Percentiles rank a stretch among this genome's conserved stretches.
These are phyloP conservation scores for Penicillium sp. DNA, from an alignment of 2,329 filamentous ascomycete species.

Conservation along the genomic window DNA sequence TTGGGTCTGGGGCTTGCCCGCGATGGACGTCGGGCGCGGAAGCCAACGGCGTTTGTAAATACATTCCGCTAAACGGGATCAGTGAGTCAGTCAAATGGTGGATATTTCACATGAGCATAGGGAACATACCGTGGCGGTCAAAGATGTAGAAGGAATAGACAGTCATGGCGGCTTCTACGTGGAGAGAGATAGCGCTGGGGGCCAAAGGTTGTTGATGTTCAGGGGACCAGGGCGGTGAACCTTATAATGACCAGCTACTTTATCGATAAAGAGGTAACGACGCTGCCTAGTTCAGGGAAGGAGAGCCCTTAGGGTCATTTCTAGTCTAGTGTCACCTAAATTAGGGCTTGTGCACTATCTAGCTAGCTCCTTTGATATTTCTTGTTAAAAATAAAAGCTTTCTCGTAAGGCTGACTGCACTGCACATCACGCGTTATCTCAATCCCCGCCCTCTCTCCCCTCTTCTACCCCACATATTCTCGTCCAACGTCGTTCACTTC, in stretches of 20 bases:
- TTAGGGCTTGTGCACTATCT: neutral
- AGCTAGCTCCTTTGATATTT: constrained; percentile 1
- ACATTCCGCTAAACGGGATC: constrained; percentile 71
- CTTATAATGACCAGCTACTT: neutral
- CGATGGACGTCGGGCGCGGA: constrained; percentile 51
- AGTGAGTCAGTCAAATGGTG: constrained; percentile 5
- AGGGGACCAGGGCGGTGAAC: constrained; percentile 27
- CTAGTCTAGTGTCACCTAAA: neutral
- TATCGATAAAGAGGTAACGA: constrained; percentile 16
- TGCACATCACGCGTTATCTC: constrained; percentile 20
- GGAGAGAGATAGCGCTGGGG: neutral
- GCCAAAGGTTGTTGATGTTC: constrained; percentile 18
- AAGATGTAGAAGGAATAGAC: constrained; percentile 99
- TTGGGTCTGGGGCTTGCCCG: constrained; percentile 40
- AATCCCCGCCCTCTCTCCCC: constrained; percentile 11
- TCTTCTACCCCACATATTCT: constrained; percentile 23
- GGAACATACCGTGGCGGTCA: constrained; percentile 80
- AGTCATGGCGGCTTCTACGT: constrained; percentile 61
- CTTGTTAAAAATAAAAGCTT: constrained; percentile 2
- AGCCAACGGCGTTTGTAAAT: constrained; percentile 92
- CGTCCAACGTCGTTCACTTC: neutral
- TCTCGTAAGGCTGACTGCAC: constrained; percentile 25
- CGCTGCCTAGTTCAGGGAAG: constrained; percentile 15
- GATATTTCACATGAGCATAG: neutral
- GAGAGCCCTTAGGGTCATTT: neutral